phyloP scores from a whole-genome alignment of 1,284 basidiomycete genomes.

The Salmacisia buchloeana region DNA sequence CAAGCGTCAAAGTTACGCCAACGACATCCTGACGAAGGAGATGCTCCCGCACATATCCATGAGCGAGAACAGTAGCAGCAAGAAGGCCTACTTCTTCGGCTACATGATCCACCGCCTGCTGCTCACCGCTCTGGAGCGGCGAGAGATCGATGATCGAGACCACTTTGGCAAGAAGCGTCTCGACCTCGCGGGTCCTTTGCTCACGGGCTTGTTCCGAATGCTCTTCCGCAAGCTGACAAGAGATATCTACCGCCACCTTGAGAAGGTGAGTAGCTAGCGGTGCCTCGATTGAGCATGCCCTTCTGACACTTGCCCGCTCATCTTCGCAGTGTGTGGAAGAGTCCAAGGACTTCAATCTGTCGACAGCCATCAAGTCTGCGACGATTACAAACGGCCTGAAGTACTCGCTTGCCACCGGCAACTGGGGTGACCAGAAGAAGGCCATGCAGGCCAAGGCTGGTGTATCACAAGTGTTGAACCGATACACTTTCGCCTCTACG shows the following conservation, averaged over 20 bases:
- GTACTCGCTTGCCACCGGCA: constrained; percentile 96
- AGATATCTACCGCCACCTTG: constrained; percentile 92
- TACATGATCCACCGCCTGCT: constrained; percentile 98
- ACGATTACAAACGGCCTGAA: constrained; percentile 97
- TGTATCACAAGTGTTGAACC: constrained; percentile 96
- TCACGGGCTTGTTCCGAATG: constrained; percentile 95
- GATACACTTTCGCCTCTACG: constrained; percentile 97
- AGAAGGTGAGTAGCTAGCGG: constrained; percentile 64
- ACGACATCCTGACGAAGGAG: constrained; percentile 97
- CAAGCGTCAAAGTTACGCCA: constrained; percentile 88
- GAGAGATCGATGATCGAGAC: constrained; percentile 97
- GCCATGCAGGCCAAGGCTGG: constrained; percentile 92
- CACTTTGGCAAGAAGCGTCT: constrained; percentile 98
- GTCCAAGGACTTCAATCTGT: constrained; percentile 89
- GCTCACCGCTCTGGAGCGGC: constrained; percentile 83
- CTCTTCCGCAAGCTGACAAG: constrained; percentile 93
- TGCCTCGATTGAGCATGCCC: too few species aligned
- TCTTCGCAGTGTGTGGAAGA: constrained; percentile 72
- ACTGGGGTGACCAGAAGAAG: constrained; percentile 98
- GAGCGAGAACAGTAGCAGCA: constrained; percentile 89
- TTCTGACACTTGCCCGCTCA: constrained; percentile 3
- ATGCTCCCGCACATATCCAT: constrained; percentile 97
- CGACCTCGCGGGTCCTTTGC: constrained; percentile 87
- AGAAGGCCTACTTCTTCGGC: constrained; percentile 99
- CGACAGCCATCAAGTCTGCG: constrained; percentile 81